Evolutionary conservation across 2,329 filamentous ascomycete genomes (phyloP).

Genomic region (Alternaria tenuissima): DNA sequence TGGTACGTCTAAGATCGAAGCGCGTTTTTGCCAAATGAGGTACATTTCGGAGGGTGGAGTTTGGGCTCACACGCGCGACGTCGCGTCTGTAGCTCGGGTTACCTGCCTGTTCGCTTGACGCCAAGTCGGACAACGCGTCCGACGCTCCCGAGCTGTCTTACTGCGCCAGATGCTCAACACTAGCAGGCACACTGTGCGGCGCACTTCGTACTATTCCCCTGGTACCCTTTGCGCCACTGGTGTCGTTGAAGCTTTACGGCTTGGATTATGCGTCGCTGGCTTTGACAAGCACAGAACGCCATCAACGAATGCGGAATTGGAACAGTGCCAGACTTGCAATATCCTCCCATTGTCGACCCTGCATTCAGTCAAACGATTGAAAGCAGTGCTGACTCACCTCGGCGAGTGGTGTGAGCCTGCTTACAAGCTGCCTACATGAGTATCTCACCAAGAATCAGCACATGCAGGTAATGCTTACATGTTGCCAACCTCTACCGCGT

Average conservation of each 20-base stretch:
- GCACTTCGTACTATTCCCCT: background rate
- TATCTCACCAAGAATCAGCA: background rate
- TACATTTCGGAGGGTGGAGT: background rate
- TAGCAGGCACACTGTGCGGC: background rate
- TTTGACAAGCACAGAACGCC: background rate
- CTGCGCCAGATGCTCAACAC: background rate
- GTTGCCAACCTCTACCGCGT: background rate
- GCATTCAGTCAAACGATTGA: background rate
- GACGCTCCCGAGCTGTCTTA: background rate
- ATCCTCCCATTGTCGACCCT: background rate
- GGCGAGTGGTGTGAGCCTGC: background rate
- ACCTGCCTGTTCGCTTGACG: background rate
- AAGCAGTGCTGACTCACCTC: rapidly evolving
- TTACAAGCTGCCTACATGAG: background rate
- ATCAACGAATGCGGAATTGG: background rate
- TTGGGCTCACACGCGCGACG: no score
- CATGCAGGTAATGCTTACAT: background rate
- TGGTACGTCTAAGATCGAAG: background rate
- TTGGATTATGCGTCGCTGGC: background rate
- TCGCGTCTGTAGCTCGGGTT: background rate
- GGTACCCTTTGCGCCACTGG: background rate
- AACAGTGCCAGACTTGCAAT: background rate
- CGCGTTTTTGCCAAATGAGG: background rate
- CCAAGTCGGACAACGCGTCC: background rate
- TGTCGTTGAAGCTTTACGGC: background rate